Conservation (phyloP, 176 grass and related monocot species). For the Triticum monococcum region DNA sequence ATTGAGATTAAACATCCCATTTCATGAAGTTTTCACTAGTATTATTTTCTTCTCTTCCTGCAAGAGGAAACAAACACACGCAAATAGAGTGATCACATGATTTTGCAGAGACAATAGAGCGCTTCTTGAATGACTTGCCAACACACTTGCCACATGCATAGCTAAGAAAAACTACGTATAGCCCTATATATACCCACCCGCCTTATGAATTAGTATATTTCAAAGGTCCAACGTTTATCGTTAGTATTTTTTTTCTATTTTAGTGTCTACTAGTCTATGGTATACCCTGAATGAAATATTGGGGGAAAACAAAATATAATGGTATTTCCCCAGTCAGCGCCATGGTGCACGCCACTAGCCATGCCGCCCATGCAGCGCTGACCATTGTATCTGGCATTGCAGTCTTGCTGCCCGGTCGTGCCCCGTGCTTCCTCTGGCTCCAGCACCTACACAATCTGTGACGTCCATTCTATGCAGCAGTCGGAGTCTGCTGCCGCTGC, state of each 20-base stretch:
- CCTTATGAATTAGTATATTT: not conserved
- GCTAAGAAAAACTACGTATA: not conserved
- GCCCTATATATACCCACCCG: not conserved
- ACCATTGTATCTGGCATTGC: not conserved
- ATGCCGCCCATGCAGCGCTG: not conserved
- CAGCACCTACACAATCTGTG: slow-evolving; percentile 31
- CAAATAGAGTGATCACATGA: not conserved
- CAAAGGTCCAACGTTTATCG: not conserved
- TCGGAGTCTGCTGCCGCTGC: slow-evolving; percentile 7
- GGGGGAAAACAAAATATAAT: not conserved
- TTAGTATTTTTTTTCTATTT: not conserved
- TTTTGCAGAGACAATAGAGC: not conserved
- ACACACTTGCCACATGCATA: not conserved
- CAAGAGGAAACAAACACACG: not conserved
- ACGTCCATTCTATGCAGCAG: slow-evolving; percentile 50
- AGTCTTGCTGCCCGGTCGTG: not conserved
- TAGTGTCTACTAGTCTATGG: not conserved
- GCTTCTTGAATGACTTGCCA: not conserved
- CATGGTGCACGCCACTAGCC: slow-evolving; percentile 43
- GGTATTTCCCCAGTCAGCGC: not conserved
- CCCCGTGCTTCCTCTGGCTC: slow-evolving; percentile 21
- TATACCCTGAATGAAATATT: not conserved
- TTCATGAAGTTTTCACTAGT: not conserved
- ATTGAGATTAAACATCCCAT: not conserved
- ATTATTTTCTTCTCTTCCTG: not conserved